Evolutionary conservation across 441 rosid genomes (phyloP).

Genomic region (Gossypium gossypioides): DNA sequence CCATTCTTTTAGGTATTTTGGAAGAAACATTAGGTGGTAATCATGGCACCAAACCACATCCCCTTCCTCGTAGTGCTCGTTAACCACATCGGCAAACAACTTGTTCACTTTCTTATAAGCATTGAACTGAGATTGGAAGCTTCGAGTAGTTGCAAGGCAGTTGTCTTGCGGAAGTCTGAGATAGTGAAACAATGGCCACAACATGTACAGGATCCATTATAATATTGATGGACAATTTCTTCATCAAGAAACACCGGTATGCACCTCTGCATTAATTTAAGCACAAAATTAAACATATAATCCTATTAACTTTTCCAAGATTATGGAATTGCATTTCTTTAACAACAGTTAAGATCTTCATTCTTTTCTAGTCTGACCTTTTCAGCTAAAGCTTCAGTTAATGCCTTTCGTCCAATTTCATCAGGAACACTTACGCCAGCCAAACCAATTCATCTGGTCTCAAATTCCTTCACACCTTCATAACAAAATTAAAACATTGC

Average conservation of each 20-base stretch:
- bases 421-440: slow-evolving; percentile 71
- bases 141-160: slow-evolving; percentile 63
- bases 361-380: slow-evolving; percentile 28
- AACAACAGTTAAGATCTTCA: slow-evolving; percentile 7
- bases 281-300: background rate
- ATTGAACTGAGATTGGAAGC: slow-evolving; percentile 68
- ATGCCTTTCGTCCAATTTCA: slow-evolving; percentile 45
- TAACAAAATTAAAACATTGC: background rate
- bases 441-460: slow-evolving; percentile 80
- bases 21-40: slow-evolving; percentile 77
- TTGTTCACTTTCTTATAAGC: slow-evolving; percentile 69
- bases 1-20: slow-evolving; percentile 50
- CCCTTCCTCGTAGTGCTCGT: slow-evolving; percentile 49
- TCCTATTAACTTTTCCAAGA: background rate
- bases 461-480: slow-evolving; percentile 64
- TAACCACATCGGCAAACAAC: slow-evolving; percentile 68
- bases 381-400: slow-evolving; percentile 57
- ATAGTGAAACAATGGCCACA: slow-evolving; percentile 76
- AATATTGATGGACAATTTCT: slow-evolving; percentile 57
- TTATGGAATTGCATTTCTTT: background rate
- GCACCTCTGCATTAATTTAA: slow-evolving; percentile 41
- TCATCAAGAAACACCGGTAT: slow-evolving; percentile 71
- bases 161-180: slow-evolving; percentile 73
- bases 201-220: slow-evolving; percentile 37
- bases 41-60: slow-evolving; percentile 87